Evolutionary conservation across 495 filamentous ascomycete species (phyloP).

Genomic region (Astrocystis sublimbata): DNA sequence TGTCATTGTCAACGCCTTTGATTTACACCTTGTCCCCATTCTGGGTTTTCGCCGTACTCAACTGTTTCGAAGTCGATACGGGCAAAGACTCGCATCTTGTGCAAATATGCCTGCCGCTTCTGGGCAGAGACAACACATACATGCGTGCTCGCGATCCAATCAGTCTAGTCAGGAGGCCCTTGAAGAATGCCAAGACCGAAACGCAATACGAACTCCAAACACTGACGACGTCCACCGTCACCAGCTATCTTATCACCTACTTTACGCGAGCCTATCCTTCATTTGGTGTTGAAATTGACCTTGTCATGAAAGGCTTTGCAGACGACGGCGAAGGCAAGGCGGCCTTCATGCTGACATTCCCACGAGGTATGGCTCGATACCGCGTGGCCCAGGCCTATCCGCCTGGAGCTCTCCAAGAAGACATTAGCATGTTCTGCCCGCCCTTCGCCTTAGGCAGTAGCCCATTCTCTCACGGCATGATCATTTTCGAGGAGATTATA

Average conservation of each 20-base stretch:
- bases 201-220: slow-evolving; percentile 15
- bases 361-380: slow-evolving; percentile 24
- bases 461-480: slow-evolving; percentile 8
- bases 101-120: slow-evolving; percentile 25
- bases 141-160: slow-evolving; percentile 29
- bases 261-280: slow-evolving; percentile 28
- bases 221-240: slow-evolving; percentile 19
- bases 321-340: slow-evolving; percentile 6
- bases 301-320: slow-evolving; percentile 26
- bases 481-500: slow-evolving; percentile 17
- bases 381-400: slow-evolving; percentile 16
- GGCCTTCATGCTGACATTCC: slow-evolving; percentile 30
- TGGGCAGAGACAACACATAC: slow-evolving; percentile 28
- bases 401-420: slow-evolving; percentile 1
- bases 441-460: slow-evolving; percentile 7
- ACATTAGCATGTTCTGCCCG: slow-evolving; percentile 26
- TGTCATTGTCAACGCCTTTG: slow-evolving; percentile 27
- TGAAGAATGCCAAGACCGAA: slow-evolving; percentile 11
- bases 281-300: slow-evolving; percentile 29
- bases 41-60: slow-evolving; percentile 30
- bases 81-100: slow-evolving; percentile 12
- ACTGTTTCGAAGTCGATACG: slow-evolving; percentile 27
- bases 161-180: slow-evolving; percentile 18
- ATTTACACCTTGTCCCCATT: slow-evolving; percentile 31
- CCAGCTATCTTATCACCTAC: slow-evolving; percentile 25